Percentiles rank a stretch among this genome's conserved stretches.
These are phyloP conservation scores for Verticillium alfalfae DNA, from an alignment of 2,329 filamentous ascomycete genomes.

Conservation along the genomic window DNA sequence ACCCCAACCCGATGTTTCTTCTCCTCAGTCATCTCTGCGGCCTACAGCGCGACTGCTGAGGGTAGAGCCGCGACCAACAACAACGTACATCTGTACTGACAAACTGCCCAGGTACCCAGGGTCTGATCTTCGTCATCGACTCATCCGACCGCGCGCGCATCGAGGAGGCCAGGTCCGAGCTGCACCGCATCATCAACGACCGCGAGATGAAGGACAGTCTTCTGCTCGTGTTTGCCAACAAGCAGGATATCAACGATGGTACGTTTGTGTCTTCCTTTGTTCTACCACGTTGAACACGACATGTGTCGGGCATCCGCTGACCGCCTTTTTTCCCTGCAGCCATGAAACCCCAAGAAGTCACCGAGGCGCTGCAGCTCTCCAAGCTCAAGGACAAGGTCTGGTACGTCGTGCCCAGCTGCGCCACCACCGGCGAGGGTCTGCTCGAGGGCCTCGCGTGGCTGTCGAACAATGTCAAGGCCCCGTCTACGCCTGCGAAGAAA, in stretches of 20 bases:
- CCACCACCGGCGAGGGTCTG: conserved; percentile 74
- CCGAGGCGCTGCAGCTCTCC: conserved; percentile 67
- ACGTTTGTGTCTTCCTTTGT: conserved; percentile 9
- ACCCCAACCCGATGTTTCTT: conserved; percentile 2
- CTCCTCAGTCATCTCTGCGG: background rate
- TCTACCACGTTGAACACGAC: background rate
- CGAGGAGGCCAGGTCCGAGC: conserved; percentile 86
- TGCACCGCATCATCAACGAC: conserved; percentile 97
- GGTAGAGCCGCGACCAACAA: background rate
- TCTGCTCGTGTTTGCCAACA: conserved; percentile 95
- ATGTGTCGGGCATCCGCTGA: background rate
- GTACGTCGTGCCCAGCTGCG: conserved; percentile 80
- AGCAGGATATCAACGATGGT: conserved; percentile 90
- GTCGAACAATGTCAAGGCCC: conserved; percentile 75
- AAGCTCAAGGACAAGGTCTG: conserved; percentile 79
- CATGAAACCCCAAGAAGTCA: conserved; percentile 75
- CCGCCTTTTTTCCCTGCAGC: conserved; percentile 39
- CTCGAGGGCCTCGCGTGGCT: conserved; percentile 79
- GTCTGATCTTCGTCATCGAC: conserved; percentile 97
- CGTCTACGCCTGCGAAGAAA: conserved; percentile 49
- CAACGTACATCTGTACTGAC: background rate
- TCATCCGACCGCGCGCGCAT: conserved; percentile 87
- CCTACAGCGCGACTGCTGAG: conserved; percentile 1
- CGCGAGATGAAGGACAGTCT: conserved; percentile 96
- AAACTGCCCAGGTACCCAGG: conserved; percentile 69